Evolutionary conservation across 148 eudicot genomes (phyloP), one percentile per base, ranked within the genome.

Genomic region (Rhododendron ferrugineum): DNA sequence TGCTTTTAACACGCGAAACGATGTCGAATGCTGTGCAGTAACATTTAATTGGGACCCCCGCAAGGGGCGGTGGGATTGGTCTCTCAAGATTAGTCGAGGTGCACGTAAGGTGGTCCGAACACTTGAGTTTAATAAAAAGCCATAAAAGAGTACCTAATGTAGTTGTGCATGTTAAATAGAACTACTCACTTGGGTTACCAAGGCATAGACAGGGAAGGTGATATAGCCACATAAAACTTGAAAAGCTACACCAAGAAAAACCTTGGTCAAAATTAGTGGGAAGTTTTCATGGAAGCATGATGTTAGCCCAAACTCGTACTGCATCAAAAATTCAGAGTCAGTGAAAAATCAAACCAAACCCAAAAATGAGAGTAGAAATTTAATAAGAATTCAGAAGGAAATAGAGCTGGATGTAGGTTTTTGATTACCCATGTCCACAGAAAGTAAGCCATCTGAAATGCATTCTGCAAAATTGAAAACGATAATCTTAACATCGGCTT

Each of bases 371-470:
- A 68, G 16, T 4, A 68, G 37, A 26, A 30, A 10, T 28, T 68
- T 30, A 68, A 28, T 4, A 11, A 26, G 34, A 9, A 8, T 9
- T 68, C 13, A 28, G 4, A 11, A 68, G 74, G 5, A 68, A 68
- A 68, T 68, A 68, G 3, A 68, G 37, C 74, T 28, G 32, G 5
- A 80, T 46, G 16, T n/a, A 50, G 22, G 1, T 64, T 14, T 4
- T 40, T 28, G 4, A 34, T 84, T 84, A 84, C 85, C 85, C 85
- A 84, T 54, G 79, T 84, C 85, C 85, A 84, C 23, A 84, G 85
- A 74, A 84, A 84, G 52, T 84, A 84, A 36, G 85, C 85, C 85
- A 84, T 75, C 85, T 75, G 85, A 36, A 84, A 84, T 9, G 85
- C 80, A 54, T 84, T 84, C 85, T 84, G 85, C 22, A 13, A 70